These are phyloP conservation scores for Hymenoscyphus fraxineus DNA, from an alignment of 2,329 filamentous ascomycete genomes.

Conservation along the genomic window DNA sequence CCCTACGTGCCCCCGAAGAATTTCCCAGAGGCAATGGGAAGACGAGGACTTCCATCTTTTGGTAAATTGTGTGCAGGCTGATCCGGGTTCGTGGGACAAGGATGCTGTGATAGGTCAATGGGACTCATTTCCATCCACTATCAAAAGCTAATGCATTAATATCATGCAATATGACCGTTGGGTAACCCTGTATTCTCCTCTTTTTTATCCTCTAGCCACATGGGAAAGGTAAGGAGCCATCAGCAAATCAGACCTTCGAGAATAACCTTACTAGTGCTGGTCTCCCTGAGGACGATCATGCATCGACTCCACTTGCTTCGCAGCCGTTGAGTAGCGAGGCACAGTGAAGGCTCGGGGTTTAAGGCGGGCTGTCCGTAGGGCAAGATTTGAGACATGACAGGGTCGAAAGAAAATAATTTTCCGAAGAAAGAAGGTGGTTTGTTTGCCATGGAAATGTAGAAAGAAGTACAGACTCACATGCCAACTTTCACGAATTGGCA, in stretches of 20 bases:
- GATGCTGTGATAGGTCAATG: slow-evolving; percentile 17
- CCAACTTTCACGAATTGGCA: not conserved
- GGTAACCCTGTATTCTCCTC: slow-evolving; percentile 11
- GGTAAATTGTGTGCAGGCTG: not conserved
- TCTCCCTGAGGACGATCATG: slow-evolving; percentile 19
- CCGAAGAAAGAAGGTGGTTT: not conserved
- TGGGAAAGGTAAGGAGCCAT: not conserved
- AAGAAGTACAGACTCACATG: not conserved
- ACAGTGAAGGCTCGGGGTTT: not conserved
- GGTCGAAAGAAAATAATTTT: not conserved
- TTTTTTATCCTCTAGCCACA: not conserved
- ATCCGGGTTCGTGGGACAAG: slow-evolving; percentile 2
- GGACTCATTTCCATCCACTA: not conserved
- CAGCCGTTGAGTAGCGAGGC: not conserved
- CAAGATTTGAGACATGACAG: not conserved
- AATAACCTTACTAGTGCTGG: slow-evolving; percentile 12
- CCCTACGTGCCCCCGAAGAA: not conserved
- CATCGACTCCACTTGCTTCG: slow-evolving; percentile 6
- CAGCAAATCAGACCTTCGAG: slow-evolving; percentile 7
- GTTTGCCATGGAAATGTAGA: not conserved
- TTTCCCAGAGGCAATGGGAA: not conserved
- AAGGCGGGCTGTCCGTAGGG: slow-evolving; percentile 1
- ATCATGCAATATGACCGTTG: slow-evolving; percentile 23
- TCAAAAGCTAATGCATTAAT: slow-evolving; percentile 18
- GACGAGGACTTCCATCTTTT: not conserved